Evolutionary conservation across 2,329 filamentous ascomycete genomes (phyloP).

Genomic region (Venturia oleaginea): DNA sequence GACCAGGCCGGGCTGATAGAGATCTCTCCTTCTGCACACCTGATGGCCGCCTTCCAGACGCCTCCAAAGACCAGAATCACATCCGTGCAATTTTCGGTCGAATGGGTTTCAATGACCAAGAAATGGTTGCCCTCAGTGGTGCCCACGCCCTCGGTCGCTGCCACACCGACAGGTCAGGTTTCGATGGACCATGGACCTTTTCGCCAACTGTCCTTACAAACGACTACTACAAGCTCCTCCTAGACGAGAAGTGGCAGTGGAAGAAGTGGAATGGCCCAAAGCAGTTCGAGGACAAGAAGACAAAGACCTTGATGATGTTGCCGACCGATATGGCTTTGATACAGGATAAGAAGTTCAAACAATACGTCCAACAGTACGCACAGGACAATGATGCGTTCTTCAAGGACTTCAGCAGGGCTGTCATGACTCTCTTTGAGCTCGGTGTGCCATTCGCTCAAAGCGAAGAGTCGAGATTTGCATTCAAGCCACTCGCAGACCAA

Average conservation of each 20-base stretch:
- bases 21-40: conserved; percentile 82
- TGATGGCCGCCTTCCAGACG: conserved; percentile 84
- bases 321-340: conserved; percentile 82
- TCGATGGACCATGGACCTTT: conserved; percentile 84
- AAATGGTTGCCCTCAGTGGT: conserved; percentile 84
- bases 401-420: conserved; percentile 75
- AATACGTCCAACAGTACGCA: conserved; percentile 76
- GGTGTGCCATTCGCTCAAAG: conserved; percentile 72
- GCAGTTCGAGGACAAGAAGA: conserved; percentile 82
- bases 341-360: conserved; percentile 78
- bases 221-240: conserved; percentile 81
- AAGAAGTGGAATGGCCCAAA: conserved; percentile 87
- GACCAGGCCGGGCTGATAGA: conserved; percentile 73
- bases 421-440: conserved; percentile 81
- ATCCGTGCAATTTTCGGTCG: conserved; percentile 87
- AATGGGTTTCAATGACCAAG: conserved; percentile 96
- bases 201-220: conserved; percentile 87
- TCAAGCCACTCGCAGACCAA: conserved; percentile 27
- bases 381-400: conserved; percentile 89
- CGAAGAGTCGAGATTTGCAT: conserved; percentile 35
- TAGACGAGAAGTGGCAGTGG: conserved; percentile 88
- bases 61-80: conserved; percentile 66
- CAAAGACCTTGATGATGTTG: conserved; percentile 93
- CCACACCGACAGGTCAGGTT: conserved; percentile 83
- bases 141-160: conserved; percentile 84